A percentile compares a stretch with the other conserved stretches of the same genome.
Evolutionary conservation across 2,329 filamentous ascomycete genomes (phyloP).

Genomic region (Colletotrichum eleusines): DNA sequence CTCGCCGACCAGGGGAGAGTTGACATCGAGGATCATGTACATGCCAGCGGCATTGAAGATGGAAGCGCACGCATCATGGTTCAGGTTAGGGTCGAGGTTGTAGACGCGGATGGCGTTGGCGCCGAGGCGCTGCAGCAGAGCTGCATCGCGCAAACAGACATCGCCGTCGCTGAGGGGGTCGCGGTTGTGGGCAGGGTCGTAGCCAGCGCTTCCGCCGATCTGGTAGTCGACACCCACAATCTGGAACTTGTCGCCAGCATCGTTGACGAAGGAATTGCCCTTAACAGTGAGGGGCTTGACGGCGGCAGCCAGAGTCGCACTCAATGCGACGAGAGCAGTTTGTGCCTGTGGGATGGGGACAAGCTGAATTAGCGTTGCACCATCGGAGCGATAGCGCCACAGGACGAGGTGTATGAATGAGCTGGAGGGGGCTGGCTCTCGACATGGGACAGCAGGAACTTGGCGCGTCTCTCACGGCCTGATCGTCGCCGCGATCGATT

Average conservation of each 20-base stretch:
- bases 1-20: constrained; percentile 72
- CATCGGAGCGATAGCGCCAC: background rate
- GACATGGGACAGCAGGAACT: constrained; percentile 5
- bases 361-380: constrained; percentile 12
- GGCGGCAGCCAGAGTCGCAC: constrained; percentile 66
- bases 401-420: background rate
- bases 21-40: constrained; percentile 77
- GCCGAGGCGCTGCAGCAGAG: constrained; percentile 73
- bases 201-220: constrained; percentile 73
- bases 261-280: constrained; percentile 71
- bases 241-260: constrained; percentile 72
- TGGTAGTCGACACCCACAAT: constrained; percentile 78
- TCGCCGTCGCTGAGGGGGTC: constrained; percentile 72
- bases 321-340: constrained; percentile 64
- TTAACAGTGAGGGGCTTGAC: constrained; percentile 68
- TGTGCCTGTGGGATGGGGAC: constrained; percentile 48
- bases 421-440: constrained; percentile 1
- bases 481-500: constrained; percentile 21
- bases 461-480: constrained; percentile 22
- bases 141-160: constrained; percentile 73
- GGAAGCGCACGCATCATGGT: constrained; percentile 75
- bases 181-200: constrained; percentile 64
- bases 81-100: constrained; percentile 74
- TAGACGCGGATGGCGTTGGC: constrained; percentile 78
- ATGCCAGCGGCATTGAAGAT: constrained; percentile 78